Evolutionary conservation across 768 basidiomycete species (phyloP).

Genomic region (Leccinum disarticulatum): DNA sequence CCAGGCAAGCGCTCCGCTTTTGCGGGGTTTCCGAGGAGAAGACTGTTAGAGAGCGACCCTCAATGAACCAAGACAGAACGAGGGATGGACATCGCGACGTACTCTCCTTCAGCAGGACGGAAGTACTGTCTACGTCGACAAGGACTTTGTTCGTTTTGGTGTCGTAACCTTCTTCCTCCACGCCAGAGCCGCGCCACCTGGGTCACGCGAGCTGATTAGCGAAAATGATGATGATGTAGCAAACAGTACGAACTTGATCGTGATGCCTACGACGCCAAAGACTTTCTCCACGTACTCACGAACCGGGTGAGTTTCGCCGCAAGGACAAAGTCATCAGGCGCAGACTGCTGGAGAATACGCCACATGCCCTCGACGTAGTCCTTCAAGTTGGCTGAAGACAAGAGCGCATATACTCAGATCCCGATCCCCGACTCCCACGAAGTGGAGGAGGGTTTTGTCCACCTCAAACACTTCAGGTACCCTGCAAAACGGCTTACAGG

Average conservation of each 20-base stretch:
- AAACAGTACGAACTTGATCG: slow-evolving; percentile 52
- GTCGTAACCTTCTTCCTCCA: slow-evolving; percentile 76
- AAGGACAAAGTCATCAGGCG: slow-evolving; percentile 87
- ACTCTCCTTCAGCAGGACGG: slow-evolving; percentile 96
- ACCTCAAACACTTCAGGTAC: too few species aligned
- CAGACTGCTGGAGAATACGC: slow-evolving; percentile 88
- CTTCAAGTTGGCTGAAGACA: slow-evolving; percentile 57
- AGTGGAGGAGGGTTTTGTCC: too few species aligned
- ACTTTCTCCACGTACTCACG: slow-evolving; percentile 91
- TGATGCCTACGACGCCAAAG: slow-evolving; percentile 67
- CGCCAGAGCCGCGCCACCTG: slow-evolving; percentile 80
- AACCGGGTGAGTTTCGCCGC: slow-evolving; percentile 94
- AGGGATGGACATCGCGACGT: slow-evolving; percentile 33
- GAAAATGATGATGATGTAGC: background rate
- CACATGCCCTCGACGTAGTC: slow-evolving; percentile 99
- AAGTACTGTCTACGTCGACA: slow-evolving; percentile 88
- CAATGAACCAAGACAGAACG: background rate
- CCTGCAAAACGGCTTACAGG: too few species aligned
- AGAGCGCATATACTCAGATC: background rate
- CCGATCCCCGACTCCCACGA: too few species aligned
- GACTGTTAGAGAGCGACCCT: slow-evolving; percentile 39
- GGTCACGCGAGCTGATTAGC: slow-evolving; percentile 2
- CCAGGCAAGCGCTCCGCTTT: slow-evolving; percentile 89
- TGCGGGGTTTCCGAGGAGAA: slow-evolving; percentile 82
- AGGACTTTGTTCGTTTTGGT: slow-evolving; percentile 64